These are phyloP conservation scores for Phytophthora fragariae DNA, from an alignment of 352 stramenopile species.

Conservation along the genomic window DNA sequence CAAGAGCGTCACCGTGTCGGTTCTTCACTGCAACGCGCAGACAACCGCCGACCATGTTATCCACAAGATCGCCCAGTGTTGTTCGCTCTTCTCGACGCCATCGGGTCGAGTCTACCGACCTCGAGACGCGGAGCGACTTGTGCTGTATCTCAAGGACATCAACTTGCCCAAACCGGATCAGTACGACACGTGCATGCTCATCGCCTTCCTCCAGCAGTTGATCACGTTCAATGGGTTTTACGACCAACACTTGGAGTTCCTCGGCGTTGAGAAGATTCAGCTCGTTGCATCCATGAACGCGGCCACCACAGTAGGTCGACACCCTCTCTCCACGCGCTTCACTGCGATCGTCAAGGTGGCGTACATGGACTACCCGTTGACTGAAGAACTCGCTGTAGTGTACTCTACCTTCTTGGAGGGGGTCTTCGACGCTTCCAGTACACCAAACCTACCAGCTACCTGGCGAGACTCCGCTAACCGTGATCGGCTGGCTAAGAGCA, in stretches of 20 bases:
- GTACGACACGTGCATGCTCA: slow-evolving; percentile 97
- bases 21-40: slow-evolving; percentile 95
- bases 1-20: slow-evolving; percentile 80
- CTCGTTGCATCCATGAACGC: slow-evolving; percentile 96
- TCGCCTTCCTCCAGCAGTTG: slow-evolving; percentile 96
- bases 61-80: slow-evolving; percentile 94
- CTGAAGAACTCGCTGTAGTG: slow-evolving; percentile 88
- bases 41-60: slow-evolving; percentile 95
- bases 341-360: slow-evolving; percentile 94
- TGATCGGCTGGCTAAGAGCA: slow-evolving; percentile 84
- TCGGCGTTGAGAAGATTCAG: slow-evolving; percentile 94
- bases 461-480: slow-evolving; percentile 68
- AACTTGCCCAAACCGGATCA: slow-evolving; percentile 95
- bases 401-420: slow-evolving; percentile 92
- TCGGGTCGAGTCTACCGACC: slow-evolving; percentile 93
- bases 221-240: slow-evolving; percentile 97
- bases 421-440: slow-evolving; percentile 61
- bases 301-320: slow-evolving; percentile 91
- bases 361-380: slow-evolving; percentile 94
- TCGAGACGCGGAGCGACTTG: slow-evolving; percentile 91
- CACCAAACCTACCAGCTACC: slow-evolving; percentile 45
- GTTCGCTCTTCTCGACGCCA: slow-evolving; percentile 92
- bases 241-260: slow-evolving; percentile 94
- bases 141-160: slow-evolving; percentile 97
- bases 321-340: slow-evolving; percentile 93